Base-by-base conservation (phyloP, 345 rosid genomes). In the Syzygium jambos region DNA sequence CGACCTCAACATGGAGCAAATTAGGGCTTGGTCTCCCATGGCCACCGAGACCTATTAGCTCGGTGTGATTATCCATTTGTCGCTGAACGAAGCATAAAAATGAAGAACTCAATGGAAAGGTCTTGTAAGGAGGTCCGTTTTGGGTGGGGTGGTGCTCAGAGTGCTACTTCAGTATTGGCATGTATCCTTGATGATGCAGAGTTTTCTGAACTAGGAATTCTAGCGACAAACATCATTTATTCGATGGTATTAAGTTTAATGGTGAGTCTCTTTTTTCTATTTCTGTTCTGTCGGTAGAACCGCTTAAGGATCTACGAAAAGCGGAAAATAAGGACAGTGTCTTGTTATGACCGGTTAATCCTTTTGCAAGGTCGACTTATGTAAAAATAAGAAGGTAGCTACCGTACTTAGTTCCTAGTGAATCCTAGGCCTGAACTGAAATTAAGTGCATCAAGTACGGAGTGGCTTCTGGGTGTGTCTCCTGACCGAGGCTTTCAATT, bases 401-500 rank as follows among this genome's bases (percentile, higher is more conserved):
- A 43, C 78, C 78, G 34, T 2, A 21, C 10, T 56, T 56, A 56
- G n/a, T 56, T 56, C 61, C 61, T 56, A 1, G 43, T 65, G 4
- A 73, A 73, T 73, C 14, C 80, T 34, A 9, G 80, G 80, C 25
- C 80, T 34, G 46, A 73, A 17, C 80, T 34, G 23, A 68, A 68
- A 34, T 9, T 9, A 19, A 34, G 80, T 34, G 80, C 5, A 73
- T 73, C 49, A 34, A 73, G 49, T 13, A 73, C 2, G 25, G 9
- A 38, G 80, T 73, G 23, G 1, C 11, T 34, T 73, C 25, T 73
- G 7, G 0, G 2, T 38, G 34, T 41, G 0, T 2, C 25, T 34
- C 0, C 46, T 73, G 46, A 73, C 25, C 0, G 4, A 73, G 25
- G 7, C 80, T 34, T 21, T 0, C 0, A 11, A 34, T 9, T 73